phyloP scores from a whole-genome alignment of 306 rosid genomes.

The Gastrolobium bilobum region DNA sequence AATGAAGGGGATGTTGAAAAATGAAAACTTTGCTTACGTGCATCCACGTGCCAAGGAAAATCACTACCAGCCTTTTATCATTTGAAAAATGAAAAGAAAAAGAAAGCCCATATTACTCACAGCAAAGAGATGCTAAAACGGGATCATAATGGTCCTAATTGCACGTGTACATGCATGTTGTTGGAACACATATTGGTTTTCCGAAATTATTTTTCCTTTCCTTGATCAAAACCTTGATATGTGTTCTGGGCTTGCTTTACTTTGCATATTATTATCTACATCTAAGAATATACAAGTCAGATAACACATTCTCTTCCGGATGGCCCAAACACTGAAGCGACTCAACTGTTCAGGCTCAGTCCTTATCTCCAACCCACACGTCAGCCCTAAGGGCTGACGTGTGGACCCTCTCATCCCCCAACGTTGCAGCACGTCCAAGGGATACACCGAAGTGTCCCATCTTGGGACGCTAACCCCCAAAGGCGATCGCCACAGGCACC shows the following conservation, averaged over 20 bases:
- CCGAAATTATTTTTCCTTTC: not conserved
- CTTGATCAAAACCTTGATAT: not conserved
- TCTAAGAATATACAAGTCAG: constrained; percentile 3
- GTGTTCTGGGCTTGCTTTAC: not conserved
- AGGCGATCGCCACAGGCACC: no score
- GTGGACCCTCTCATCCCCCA: no score
- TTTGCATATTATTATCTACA: not conserved
- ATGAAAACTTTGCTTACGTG: constrained; percentile 54
- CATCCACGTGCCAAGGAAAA: constrained; percentile 64
- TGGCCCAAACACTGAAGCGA: no score
- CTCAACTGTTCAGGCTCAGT: no score
- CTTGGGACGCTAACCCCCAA: no score
- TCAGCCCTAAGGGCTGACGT: no score
- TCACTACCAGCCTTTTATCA: constrained; percentile 51
- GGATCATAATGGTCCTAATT: constrained; percentile 53
- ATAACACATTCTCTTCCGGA: constrained; percentile 5
- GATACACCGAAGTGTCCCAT: no score
- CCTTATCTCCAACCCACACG: no score
- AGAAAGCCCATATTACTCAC: constrained; percentile 33
- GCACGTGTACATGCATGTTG: constrained; percentile 69
- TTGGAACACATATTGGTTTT: constrained; percentile 35
- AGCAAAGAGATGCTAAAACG: constrained; percentile 48
- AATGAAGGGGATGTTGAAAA: constrained; percentile 46
- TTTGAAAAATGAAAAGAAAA: constrained; percentile 41
- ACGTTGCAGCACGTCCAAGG: no score